Base-by-base conservation (phyloP, 176 grass and related monocot species). In the Pharus latifolius region DNA sequence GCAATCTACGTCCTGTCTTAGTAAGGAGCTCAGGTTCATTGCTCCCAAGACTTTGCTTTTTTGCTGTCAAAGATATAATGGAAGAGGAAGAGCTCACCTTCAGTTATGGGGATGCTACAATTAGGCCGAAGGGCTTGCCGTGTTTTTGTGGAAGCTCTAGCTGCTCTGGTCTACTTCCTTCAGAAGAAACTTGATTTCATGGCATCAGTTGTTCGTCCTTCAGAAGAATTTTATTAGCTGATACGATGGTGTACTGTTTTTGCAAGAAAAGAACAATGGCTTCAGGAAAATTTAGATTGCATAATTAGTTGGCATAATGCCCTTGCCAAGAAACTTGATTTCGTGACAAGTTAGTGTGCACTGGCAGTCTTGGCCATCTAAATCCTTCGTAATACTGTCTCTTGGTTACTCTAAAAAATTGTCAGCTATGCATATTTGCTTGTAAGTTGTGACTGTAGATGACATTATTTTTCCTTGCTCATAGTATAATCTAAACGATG, bases 31-130 rank as follows among this genome's bases (percentile, higher is more conserved):
- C 86, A 0, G 81, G 84, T 5, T 88, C 83, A 3, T 75, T 92
- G 68, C 81, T 98, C 66, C 94, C 89, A 54, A 85, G 94, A 53
- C 89, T 97, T 41, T 97, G 83, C 78, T 85, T 92, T 75, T 97
- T 90, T 67, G 61, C 89, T 58, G 62, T 65, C 13, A 63, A 22
- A 45, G 86, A 92, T 83, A 80, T 90, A 33, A 41, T 37, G 23
- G 89, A 88, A 55, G 78, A 73, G 28, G 78, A 92, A 66, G 94
- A 97, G 67, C 77, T 97, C 24, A 56, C 78, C 45, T 97, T 97
- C 46, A 83, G 89, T 57, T 97, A 92, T 19, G 93, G 93, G 13
- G 74, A 69, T 67, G 65, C 65, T 42, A 82, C 14, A 56, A 29
- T 70, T 68, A 76, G 54, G 43, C 65, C 68, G 23, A 74, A 83